These are phyloP conservation scores for Aegilops tauschii DNA, from an alignment of 176 grass and related monocot genomes.

Conservation along the genomic window DNA sequence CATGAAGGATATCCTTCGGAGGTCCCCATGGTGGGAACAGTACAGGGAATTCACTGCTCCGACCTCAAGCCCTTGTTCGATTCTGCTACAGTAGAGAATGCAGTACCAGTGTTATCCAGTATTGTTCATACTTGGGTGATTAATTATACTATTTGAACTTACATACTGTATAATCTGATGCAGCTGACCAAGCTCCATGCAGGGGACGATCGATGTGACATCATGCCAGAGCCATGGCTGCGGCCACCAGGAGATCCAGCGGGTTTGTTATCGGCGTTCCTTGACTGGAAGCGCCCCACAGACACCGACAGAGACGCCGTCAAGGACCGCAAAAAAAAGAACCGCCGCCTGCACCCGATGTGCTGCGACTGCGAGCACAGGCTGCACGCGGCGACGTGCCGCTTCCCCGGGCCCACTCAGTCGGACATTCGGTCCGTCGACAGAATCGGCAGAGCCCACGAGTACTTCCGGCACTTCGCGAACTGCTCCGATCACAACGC, in stretches of 20 bases:
- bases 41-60: not conserved
- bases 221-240: not conserved
- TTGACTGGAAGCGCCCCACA: not conserved
- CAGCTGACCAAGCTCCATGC: not conserved
- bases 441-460: not conserved
- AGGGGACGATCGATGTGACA: not conserved
- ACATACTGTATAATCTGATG: not conserved
- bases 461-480: not conserved
- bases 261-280: not conserved
- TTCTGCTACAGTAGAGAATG: not conserved
- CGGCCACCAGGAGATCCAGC: not conserved
- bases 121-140: not conserved
- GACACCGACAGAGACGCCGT: not conserved
- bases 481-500: not conserved
- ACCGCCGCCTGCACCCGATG: too few relatives aligned
- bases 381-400: not conserved
- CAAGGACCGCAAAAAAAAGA: too few relatives aligned
- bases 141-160: not conserved
- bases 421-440: not conserved
- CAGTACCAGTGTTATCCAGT: not conserved
- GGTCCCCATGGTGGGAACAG: not conserved
- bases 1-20: not conserved
- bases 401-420: not conserved
- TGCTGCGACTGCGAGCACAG: not conserved
- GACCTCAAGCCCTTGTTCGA: accelerated